Percentiles rank a stretch among this genome's conserved stretches.
phyloP scores from a whole-genome alignment of 176 grass and related monocot genomes.

The Oryza australiensis region DNA sequence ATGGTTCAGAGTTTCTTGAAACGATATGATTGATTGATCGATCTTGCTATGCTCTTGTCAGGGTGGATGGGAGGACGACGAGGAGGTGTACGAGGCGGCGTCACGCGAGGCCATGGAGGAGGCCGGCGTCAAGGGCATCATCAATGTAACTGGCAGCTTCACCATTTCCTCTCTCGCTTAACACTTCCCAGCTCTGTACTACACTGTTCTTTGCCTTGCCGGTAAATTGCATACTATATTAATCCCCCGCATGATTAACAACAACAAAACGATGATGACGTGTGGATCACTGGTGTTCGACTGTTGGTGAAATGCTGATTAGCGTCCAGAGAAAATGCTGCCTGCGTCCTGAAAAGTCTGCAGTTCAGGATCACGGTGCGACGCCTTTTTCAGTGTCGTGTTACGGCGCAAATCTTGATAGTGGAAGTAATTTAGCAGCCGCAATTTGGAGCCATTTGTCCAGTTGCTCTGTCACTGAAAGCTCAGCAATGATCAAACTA shows the following conservation, averaged over 20 bases:
- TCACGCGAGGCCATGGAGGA: constrained; percentile 82
- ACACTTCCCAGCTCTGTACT: background rate
- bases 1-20: background rate
- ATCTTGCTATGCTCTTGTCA: constrained; percentile 10
- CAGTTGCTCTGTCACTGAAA: constrained; percentile 29
- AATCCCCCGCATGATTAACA: background rate
- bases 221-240: background rate
- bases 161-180: background rate
- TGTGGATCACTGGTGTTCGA: background rate
- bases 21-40: background rate
- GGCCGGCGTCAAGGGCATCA: constrained; percentile 78
- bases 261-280: constrained; percentile 1
- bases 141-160: constrained; percentile 43
- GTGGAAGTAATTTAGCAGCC: constrained; percentile 30
- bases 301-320: background rate
- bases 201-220: background rate
- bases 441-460: constrained; percentile 9
- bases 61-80: constrained; percentile 94
- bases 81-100: constrained; percentile 75
- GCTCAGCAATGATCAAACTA: constrained; percentile 39
- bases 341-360: constrained; percentile 9
- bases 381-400: background rate
- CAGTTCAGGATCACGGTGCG: background rate
- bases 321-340: background rate
- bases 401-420: background rate